Conservation (phyloP, 331 rosid genomes). For the Quercus lobata region DNA sequence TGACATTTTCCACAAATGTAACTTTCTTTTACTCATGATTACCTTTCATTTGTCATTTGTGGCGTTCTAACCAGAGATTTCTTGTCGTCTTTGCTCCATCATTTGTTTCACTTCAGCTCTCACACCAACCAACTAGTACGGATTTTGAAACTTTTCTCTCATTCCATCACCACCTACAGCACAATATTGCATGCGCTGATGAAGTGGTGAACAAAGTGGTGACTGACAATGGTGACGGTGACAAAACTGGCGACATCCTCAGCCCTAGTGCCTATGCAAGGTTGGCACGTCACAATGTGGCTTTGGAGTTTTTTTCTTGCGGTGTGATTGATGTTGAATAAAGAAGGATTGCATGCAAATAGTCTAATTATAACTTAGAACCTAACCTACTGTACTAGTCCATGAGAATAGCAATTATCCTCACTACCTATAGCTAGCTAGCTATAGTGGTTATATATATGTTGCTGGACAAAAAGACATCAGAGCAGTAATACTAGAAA, state of each 20-base stretch:
- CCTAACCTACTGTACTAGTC: constrained; percentile 29
- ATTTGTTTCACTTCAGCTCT: no score
- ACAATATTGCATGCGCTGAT: no score
- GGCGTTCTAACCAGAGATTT: no score
- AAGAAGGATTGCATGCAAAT: constrained; percentile 67
- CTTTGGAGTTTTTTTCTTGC: constrained; percentile 40
- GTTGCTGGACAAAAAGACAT: constrained; percentile 62
- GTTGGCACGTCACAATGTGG: constrained; percentile 46
- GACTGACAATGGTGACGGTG: no score
- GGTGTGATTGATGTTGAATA: constrained; percentile 86
- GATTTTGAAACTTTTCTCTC: no score
- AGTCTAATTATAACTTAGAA: constrained; percentile 19
- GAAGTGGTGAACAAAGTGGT: no score
- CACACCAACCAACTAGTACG: no score
- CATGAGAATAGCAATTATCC: constrained; percentile 61
- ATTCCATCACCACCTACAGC: no score
- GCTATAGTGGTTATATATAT: constrained; percentile 44
- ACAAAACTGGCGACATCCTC: constrained; percentile 41
- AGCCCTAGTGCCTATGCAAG: constrained; percentile 56
- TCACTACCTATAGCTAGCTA: constrained; percentile 28
- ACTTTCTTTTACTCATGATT: no score
- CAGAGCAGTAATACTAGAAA: constrained; percentile 24
- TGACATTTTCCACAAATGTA: no score
- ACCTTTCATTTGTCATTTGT: no score
- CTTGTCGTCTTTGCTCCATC: no score